Evolutionary conservation across 208 protist genomes (phyloP).

Genomic region (Trypanosoma theileri): DNA sequence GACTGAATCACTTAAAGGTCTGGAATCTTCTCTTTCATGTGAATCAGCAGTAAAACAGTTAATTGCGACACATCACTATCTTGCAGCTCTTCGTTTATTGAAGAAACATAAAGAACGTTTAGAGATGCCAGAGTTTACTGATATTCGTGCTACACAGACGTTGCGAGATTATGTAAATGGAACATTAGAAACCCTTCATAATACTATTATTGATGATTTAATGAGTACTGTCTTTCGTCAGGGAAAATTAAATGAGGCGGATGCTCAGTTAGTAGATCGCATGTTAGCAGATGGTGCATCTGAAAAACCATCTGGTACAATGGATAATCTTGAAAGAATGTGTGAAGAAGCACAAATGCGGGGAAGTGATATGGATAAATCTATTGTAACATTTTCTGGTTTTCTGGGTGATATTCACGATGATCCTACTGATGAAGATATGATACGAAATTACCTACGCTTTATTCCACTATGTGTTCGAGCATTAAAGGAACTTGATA

Average conservation of each 20-base stretch:
- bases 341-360: background rate
- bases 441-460: conserved; percentile 56
- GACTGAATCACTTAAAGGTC: conserved; percentile 47
- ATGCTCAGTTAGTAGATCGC: conserved; percentile 55
- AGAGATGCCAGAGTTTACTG: conserved; percentile 34
- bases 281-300: conserved; percentile 40
- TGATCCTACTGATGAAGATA: conserved; percentile 47
- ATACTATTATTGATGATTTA: conserved; percentile 67
- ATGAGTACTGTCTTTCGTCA: conserved; percentile 78
- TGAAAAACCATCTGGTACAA: conserved; percentile 5
- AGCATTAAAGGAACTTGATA: conserved; percentile 55
- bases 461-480: conserved; percentile 83
- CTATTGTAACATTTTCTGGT: background rate
- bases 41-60: conserved; percentile 60
- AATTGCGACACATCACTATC: conserved; percentile 51
- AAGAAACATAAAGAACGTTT: conserved; percentile 44
- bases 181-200: conserved; percentile 55
- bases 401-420: conserved; percentile 28
- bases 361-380: background rate
- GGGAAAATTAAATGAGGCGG: conserved; percentile 54
- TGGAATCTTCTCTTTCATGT: conserved; percentile 52
- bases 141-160: conserved; percentile 53
- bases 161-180: conserved; percentile 60
- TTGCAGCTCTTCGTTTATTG: conserved; percentile 61
- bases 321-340: background rate